Conservation (phyloP, 148 eudicot genomes). For the Vaccinium myrtillus region DNA sequence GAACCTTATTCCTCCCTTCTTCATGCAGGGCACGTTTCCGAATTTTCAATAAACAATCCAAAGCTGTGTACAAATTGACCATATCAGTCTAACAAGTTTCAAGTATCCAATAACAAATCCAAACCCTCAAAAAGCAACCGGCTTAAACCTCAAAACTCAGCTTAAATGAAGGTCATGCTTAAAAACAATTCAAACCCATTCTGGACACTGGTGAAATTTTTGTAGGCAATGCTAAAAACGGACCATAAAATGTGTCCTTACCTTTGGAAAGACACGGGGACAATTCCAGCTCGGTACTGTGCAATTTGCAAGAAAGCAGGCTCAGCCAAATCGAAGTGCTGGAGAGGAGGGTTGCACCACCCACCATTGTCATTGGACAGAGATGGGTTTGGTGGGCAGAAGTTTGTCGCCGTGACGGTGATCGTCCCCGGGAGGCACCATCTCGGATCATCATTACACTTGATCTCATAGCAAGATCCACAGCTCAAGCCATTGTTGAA, state of each 20-base stretch:
- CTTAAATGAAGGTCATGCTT: no score
- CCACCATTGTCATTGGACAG: conserved; percentile 33
- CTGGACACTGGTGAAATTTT: no score
- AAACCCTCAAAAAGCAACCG: background rate
- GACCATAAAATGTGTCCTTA: background rate
- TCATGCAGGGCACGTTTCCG: conserved; percentile 37
- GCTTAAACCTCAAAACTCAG: no score
- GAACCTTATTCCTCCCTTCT: conserved; percentile 38
- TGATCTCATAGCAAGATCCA: conserved; percentile 29
- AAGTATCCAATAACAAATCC: background rate
- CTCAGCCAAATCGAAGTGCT: conserved; percentile 36
- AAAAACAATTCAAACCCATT: no score
- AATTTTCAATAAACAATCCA: no score
- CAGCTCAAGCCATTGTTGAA: conserved; percentile 50
- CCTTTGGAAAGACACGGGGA: conserved; percentile 31
- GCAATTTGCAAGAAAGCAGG: conserved; percentile 38
- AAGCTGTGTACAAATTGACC: no score
- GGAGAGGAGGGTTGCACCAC: conserved; percentile 30
- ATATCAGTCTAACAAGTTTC: background rate
- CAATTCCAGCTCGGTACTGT: conserved; percentile 30
- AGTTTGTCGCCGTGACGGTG: conserved; percentile 27
- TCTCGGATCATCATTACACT: conserved; percentile 17
- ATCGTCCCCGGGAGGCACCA: conserved; percentile 26
- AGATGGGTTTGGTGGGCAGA: conserved; percentile 23
- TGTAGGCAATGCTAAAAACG: no score